A percentile compares a stretch with the other conserved stretches of the same genome.
These are phyloP conservation scores for Globisporangium megalacanthum DNA, from an alignment of 352 stramenopile genomes.

Conservation along the genomic window DNA sequence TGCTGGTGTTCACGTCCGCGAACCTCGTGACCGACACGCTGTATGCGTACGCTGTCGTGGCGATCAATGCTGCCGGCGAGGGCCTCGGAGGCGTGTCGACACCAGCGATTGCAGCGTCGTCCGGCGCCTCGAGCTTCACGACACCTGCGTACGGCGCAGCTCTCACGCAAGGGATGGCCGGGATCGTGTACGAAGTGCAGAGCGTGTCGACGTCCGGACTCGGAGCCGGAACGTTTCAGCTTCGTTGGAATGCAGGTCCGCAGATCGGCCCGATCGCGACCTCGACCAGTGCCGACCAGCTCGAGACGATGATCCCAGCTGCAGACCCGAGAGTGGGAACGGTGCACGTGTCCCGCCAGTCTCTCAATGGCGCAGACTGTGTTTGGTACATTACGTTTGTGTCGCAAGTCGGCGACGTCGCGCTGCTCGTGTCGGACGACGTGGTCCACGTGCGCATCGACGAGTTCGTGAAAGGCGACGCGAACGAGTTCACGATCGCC, in stretches of 20 bases:
- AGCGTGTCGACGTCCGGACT: slow-evolving; percentile 61
- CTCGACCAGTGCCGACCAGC: slow-evolving; percentile 28
- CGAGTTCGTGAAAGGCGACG: slow-evolving; percentile 91
- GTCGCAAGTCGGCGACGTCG: slow-evolving; percentile 71
- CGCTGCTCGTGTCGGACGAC: slow-evolving; percentile 52
- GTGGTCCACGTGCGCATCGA: slow-evolving; percentile 44
- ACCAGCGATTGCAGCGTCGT: slow-evolving; percentile 88
- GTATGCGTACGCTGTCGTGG: slow-evolving; percentile 92
- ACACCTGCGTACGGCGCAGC: slow-evolving; percentile 89
- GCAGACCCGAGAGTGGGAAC: slow-evolving; percentile 29
- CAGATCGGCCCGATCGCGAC: slow-evolving; percentile 37
- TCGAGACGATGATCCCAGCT: slow-evolving; percentile 35
- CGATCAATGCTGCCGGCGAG: slow-evolving; percentile 90
- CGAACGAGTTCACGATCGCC: slow-evolving; percentile 94
- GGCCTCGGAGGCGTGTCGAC: slow-evolving; percentile 84
- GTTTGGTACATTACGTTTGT: slow-evolving; percentile 88
- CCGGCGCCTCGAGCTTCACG: slow-evolving; percentile 77
- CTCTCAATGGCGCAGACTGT: slow-evolving; percentile 43
- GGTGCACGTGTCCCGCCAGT: slow-evolving; percentile 56
- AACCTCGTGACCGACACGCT: slow-evolving; percentile 86
- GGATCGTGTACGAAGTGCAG: slow-evolving; percentile 95
- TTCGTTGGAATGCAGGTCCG: slow-evolving; percentile 32
- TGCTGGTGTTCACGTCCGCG: slow-evolving; percentile 64
- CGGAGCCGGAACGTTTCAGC: slow-evolving; percentile 34
- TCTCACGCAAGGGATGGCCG: slow-evolving; percentile 88